phyloP scores from a whole-genome alignment of 2,329 filamentous ascomycete species.

The Cercospora zeina region DNA sequence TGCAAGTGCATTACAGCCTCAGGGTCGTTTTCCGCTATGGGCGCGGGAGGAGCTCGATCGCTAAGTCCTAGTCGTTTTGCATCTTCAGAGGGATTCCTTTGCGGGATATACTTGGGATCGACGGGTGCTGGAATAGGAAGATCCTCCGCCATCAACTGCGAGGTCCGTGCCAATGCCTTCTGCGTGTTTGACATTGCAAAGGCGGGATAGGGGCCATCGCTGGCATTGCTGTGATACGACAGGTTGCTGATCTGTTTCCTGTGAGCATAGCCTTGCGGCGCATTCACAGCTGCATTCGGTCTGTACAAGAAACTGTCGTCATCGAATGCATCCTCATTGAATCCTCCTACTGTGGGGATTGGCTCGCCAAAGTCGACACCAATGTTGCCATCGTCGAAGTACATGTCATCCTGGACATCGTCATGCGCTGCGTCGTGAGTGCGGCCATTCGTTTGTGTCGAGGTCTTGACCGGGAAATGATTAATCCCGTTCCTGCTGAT shows the following conservation, averaged over 20 bases:
- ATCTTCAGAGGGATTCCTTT: conserved; percentile 39
- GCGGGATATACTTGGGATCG: conserved; percentile 37
- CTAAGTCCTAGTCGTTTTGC: conserved; percentile 38
- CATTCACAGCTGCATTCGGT: conserved; percentile 21
- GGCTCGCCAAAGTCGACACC: conserved; percentile 33
- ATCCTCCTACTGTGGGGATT: conserved; percentile 7
- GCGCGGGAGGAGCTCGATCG: conserved; percentile 54
- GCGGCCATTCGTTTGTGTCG: not conserved
- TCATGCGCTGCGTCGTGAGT: not conserved
- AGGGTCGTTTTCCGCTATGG: conserved; percentile 44
- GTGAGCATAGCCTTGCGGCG: conserved; percentile 21
- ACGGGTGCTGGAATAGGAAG: conserved; percentile 33
- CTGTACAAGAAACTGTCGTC: conserved; percentile 33
- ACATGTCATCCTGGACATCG: conserved; percentile 37
- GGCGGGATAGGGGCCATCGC: conserved; percentile 39
- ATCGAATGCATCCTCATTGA: conserved; percentile 45
- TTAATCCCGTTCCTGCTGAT: not conserved
- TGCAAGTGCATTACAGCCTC: conserved; percentile 48
- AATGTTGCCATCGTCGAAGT: conserved; percentile 43
- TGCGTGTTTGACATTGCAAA: conserved; percentile 37
- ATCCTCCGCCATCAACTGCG: conserved; percentile 37
- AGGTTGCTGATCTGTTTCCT: conserved; percentile 28
- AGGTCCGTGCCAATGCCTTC: conserved; percentile 32
- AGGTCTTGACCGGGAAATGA: conserved; percentile 5
- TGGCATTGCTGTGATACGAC: conserved; percentile 18